phyloP scores from a whole-genome alignment of 2,329 filamentous ascomycete genomes.

The Diaporthe ampelina region DNA sequence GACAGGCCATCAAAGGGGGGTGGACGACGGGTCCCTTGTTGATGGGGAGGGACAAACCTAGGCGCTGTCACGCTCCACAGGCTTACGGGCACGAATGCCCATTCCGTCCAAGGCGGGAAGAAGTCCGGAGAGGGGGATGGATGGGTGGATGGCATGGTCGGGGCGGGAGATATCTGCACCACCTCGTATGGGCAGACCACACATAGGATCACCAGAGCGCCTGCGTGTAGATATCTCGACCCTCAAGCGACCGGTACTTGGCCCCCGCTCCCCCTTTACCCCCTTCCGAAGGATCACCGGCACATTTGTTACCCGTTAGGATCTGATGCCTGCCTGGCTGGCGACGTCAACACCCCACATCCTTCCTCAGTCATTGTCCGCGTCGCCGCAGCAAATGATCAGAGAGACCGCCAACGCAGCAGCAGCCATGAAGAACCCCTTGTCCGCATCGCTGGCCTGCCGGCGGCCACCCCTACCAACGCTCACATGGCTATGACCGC shows the following conservation, averaged over 20 bases:
- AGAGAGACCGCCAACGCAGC: slow-evolving; percentile 54
- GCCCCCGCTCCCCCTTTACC: neutral
- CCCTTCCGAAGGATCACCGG: neutral
- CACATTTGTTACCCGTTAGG: too few species aligned
- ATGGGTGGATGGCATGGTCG: neutral
- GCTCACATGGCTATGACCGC: neutral
- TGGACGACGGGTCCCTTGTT: neutral
- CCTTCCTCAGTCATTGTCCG: slow-evolving; percentile 16
- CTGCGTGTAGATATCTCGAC: neutral
- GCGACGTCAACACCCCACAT: too few species aligned
- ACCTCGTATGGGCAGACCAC: neutral
- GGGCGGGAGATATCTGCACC: neutral
- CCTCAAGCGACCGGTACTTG: too few species aligned
- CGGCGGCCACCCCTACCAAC: neutral
- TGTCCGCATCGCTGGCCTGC: slow-evolving; percentile 15
- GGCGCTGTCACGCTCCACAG: neutral
- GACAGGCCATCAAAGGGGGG: neutral
- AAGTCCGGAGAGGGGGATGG: neutral
- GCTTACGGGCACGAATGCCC: neutral
- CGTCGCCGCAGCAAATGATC: slow-evolving; percentile 27
- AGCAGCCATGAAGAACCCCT: slow-evolving; percentile 34
- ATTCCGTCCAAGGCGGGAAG: neutral
- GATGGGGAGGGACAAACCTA: neutral
- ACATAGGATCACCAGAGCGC: slow-evolving; percentile 6
- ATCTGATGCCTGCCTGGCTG: neutral